phyloP scores from a whole-genome alignment of 2,329 filamentous ascomycete genomes.

The Lojkania enalia region DNA sequence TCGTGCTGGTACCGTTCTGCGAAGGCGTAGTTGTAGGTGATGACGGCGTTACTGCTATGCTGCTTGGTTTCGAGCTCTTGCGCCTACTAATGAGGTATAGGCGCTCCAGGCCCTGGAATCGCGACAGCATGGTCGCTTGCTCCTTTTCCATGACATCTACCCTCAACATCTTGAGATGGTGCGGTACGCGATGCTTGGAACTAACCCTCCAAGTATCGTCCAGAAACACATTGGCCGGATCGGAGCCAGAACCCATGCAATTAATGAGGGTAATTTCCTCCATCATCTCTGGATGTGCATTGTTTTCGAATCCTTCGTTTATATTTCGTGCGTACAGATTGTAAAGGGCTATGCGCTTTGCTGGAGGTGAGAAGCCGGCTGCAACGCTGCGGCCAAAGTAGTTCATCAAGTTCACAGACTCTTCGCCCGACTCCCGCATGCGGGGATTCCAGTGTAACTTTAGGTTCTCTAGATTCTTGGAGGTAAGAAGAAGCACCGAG shows the following conservation, averaged over 20 bases:
- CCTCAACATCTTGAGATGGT: slow-evolving; percentile 52
- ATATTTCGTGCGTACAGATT: slow-evolving; percentile 61
- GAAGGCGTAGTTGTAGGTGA: slow-evolving; percentile 26
- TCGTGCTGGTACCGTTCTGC: slow-evolving; percentile 10
- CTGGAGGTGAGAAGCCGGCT: slow-evolving; percentile 49
- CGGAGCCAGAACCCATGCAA: slow-evolving; percentile 52
- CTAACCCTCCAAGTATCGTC: slow-evolving; percentile 58
- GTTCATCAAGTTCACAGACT: slow-evolving; percentile 57
- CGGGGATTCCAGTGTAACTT: slow-evolving; percentile 64
- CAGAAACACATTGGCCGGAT: slow-evolving; percentile 56
- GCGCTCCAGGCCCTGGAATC: slow-evolving; percentile 52
- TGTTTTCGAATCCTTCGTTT: slow-evolving; percentile 48
- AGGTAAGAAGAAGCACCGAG: slow-evolving; percentile 57
- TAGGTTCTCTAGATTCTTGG: slow-evolving; percentile 58
- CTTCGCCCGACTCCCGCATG: slow-evolving; percentile 62
- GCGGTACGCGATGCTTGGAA: slow-evolving; percentile 27
- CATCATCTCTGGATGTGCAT: slow-evolving; percentile 47
- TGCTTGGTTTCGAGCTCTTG: slow-evolving; percentile 30
- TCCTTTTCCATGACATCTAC: slow-evolving; percentile 54
- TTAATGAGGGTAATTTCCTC: slow-evolving; percentile 59
- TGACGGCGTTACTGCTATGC: slow-evolving; percentile 30
- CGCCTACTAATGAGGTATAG: slow-evolving; percentile 56
- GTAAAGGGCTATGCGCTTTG: slow-evolving; percentile 58
- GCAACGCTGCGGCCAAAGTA: slow-evolving; percentile 61
- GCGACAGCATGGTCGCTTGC: slow-evolving; percentile 48